Base-by-base conservation (phyloP, 805 yeast species). In the Candida orba region DNA sequence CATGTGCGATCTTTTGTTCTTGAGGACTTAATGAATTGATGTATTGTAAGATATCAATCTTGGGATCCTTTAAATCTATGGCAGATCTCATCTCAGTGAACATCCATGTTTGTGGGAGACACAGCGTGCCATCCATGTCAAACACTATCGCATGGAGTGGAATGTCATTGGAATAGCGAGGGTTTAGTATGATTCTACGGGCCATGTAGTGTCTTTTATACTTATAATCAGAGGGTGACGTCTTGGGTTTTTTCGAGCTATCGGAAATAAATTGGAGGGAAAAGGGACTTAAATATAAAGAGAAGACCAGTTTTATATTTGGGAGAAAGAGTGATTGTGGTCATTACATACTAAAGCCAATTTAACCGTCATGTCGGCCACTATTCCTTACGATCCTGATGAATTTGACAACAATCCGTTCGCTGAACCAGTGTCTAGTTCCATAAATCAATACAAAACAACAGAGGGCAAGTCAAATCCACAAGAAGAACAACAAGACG, bases 101-200 rank as follows among this genome's bases (percentile, higher is more conserved):
- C 76, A 72, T 72, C 76, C 76, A 72, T 0, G 72, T 66, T 55
- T 81, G 87, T 1, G 88, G 87, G 13, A 74, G 63, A 50, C 84
- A 78, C 43, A 84, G 56, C 0, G 91, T 84, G 6, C 90, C 90
- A 57, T 84, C 91, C 91, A 84, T 83, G 53, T 84, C 91, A 56
- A 84, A 84, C 1, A 84, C 67, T 7, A 84, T 57, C 0, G 86
- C 86, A 36, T 64, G 67, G 36, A 78, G 57, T 25, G 50, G 50
- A 7, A 59, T 40, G 35, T 70, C 67, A 20, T 56, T 49, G 8
- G 49, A 33, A 3, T 38, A 18, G 2, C 29, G 14, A 3, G 64
- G 59, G 1, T 47, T 44, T n/a, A 60, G 41, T 8, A 60, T 44
- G 57, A 55, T 44, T 42, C 57, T 52, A 6, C 44, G 36, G 20